These are phyloP conservation scores for Eutrema japonicum DNA, from an alignment of 345 rosid genomes.

Conservation along the genomic window DNA sequence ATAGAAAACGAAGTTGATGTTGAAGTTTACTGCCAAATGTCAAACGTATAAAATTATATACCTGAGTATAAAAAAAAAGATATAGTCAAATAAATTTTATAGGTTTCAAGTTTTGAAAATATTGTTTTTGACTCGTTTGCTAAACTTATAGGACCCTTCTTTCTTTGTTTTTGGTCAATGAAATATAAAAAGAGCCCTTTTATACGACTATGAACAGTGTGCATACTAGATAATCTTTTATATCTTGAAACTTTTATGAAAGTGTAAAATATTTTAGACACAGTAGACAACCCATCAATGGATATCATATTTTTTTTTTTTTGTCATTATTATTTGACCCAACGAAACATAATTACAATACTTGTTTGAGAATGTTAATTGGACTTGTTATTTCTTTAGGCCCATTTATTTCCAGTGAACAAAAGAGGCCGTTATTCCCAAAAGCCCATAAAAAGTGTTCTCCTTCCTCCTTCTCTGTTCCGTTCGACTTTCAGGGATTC, in stretches of 20 bases:
- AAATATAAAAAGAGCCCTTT: neutral
- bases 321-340: too few species aligned
- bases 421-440: neutral
- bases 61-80: neutral
- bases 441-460: constrained; percentile 17
- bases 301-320: neutral
- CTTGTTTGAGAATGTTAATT: neutral
- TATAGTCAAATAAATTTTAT: neutral
- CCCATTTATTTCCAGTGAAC: neutral
- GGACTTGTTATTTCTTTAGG: neutral
- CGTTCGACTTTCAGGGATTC: neutral
- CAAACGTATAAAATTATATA: constrained; percentile 4
- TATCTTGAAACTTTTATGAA: too few species aligned
- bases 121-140: neutral
- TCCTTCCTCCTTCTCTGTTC: constrained; percentile 1
- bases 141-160: neutral
- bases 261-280: neutral
- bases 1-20: constrained; percentile 35
- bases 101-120: neutral
- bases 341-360: too few species aligned
- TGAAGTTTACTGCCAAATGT: constrained; percentile 33
- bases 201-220: neutral
- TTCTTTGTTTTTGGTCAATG: neutral
- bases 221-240: neutral
- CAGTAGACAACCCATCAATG: neutral